phyloP scores from a whole-genome alignment of 1,139 yeast species.

The Entelexis paramagnoliae region DNA sequence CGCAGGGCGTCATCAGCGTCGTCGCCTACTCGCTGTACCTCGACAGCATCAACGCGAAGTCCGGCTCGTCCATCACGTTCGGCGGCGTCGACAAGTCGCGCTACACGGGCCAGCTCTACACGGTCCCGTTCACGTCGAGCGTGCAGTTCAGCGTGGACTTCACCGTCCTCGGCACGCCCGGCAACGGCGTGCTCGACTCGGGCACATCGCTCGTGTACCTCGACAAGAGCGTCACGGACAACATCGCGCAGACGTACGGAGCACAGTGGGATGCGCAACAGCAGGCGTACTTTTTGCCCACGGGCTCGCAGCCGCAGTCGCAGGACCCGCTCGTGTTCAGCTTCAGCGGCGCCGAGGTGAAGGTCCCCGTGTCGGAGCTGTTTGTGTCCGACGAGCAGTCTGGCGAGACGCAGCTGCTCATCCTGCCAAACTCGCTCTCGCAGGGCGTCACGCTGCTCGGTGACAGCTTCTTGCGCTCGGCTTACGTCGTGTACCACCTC shows the following conservation, averaged over 20 bases:
- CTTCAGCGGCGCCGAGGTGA: conserved; percentile 37
- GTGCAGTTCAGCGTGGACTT: conserved; percentile 17
- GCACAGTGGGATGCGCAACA: conserved; percentile 8
- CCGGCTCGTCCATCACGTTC: conserved; percentile 35
- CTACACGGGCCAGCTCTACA: conserved; percentile 38
- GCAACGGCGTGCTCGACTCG: conserved; percentile 28
- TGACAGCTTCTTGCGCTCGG: conserved; percentile 62
- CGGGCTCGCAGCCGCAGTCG: conserved; percentile 3
- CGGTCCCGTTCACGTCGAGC: conserved; percentile 25
- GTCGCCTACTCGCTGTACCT: conserved; percentile 47
- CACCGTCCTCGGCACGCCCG: conserved; percentile 5
- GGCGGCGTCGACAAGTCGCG: conserved; percentile 51
- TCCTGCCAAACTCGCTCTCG: conserved; percentile 11
- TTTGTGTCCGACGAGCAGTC: conserved; percentile 3
- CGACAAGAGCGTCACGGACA: background rate
- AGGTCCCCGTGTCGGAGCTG: conserved; percentile 38
- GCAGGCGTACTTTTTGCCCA: conserved; percentile 8
- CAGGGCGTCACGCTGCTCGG: conserved; percentile 41
- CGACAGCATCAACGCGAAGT: conserved; percentile 32
- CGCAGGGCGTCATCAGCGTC: conserved; percentile 21
- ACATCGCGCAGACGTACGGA: conserved; percentile 16
- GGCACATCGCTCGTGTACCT: conserved; percentile 33
- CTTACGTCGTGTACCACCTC: conserved; percentile 68
- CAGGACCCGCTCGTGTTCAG: conserved; percentile 28
- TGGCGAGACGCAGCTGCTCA: conserved; percentile 1